Percentiles rank a stretch among this genome's conserved stretches.
These are phyloP conservation scores for Triadica sebifera DNA, from an alignment of 345 rosid genomes.

Conservation along the genomic window DNA sequence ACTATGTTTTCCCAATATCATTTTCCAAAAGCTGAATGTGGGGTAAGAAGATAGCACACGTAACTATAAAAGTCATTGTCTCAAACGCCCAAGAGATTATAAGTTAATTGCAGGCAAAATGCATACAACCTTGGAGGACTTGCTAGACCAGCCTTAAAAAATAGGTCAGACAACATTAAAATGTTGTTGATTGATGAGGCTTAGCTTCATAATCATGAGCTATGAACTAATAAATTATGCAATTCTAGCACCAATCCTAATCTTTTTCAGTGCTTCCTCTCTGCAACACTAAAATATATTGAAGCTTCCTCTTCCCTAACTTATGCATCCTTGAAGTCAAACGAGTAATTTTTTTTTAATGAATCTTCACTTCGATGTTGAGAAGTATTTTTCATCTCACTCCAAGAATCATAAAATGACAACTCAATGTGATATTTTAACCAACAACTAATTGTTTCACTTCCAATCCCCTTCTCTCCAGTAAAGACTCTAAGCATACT, in stretches of 20 bases:
- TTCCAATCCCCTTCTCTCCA: not conserved
- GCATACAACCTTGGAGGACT: not conserved
- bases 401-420: not conserved
- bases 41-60: not conserved
- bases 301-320: not conserved
- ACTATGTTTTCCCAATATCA: not conserved
- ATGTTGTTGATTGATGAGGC: too few relatives aligned
- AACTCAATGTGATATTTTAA: not conserved
- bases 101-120: not conserved
- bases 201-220: not conserved
- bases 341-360: not conserved
- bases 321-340: not conserved
- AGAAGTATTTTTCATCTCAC: not conserved
- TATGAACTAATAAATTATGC: not conserved
- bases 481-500: not conserved
- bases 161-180: too few relatives aligned
- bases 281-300: not conserved
- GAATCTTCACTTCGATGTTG: not conserved
- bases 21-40: not conserved
- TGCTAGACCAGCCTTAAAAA: not conserved
- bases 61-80: not conserved
- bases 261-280: too few relatives aligned
- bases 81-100: too few relatives aligned
- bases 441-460: not conserved
- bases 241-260: not conserved